Base-by-base conservation (phyloP, 805 yeast genomes). In the Starmerella apis region DNA sequence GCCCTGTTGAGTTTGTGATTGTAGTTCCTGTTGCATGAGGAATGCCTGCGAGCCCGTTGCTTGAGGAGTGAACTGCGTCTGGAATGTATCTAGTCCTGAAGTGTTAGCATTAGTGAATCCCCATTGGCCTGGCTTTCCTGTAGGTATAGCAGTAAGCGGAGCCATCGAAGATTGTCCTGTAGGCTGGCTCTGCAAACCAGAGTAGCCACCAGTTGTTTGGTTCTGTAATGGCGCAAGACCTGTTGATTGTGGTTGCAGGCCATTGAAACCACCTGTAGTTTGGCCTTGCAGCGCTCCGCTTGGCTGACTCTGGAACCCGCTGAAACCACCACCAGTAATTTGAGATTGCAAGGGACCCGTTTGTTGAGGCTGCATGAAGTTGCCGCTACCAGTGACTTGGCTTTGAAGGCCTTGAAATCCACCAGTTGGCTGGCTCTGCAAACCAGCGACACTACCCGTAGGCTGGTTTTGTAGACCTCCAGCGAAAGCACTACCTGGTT, bases 121-220 rank as follows among this genome's bases (percentile, higher is more conserved):
- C 88, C 88, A 81, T 63, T 82, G 79, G 20, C 88, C 88, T 0
- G 87, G 88, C 55, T 68, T 72, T 6, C 88, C 88, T 0, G 79
- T 75, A 2, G 72, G 68, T 64, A 72, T 76, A 2, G 72, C 60
- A 48, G 50, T 54, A 19, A 50, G 50, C 32, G 65, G 59, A 24
- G 46, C 49, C 46, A 43, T 47, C 2, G 13, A 23, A 9, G 10
- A 14, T 1, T 27, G 31, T 22, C 67, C 66, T 18, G 63, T 64
- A 10, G 44, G 45, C 53, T 59, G 65, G 14, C 53, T 36, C 32
- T 56, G 58, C 41, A 65, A 38, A 24, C 59, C 52, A 6, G 88
- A 86, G 3, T 92, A 83, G 20, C 51, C 51, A 23, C 56, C 56
- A 3, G 55, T 55, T 16, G 30, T 3, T 30, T 58, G 60, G 14